Evolutionary conservation across 495 filamentous ascomycete species (phyloP).

Genomic region (Penicillium pancosmium): DNA sequence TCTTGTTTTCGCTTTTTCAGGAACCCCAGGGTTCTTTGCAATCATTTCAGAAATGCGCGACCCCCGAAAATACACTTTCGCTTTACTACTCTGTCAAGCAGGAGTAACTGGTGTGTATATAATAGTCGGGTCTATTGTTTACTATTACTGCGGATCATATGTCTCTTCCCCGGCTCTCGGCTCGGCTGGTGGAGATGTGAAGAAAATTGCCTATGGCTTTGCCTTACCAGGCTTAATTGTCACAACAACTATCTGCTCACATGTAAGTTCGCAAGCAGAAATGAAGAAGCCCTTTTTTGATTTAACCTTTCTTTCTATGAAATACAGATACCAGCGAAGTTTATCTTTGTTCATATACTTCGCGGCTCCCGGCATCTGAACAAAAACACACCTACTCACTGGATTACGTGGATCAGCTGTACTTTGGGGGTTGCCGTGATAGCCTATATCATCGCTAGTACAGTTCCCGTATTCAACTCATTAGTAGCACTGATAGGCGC

Average conservation of each 20-base stretch:
- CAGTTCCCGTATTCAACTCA: conserved; percentile 69
- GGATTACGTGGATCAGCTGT: conserved; percentile 61
- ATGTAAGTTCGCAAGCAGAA: conserved; percentile 45
- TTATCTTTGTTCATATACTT: conserved; percentile 63
- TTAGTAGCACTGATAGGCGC: conserved; percentile 63
- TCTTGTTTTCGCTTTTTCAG: conserved; percentile 64
- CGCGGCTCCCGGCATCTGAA: conserved; percentile 54
- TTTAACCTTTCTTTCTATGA: conserved; percentile 28
- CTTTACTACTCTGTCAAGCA: conserved; percentile 44
- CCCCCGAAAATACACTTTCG: conserved; percentile 58
- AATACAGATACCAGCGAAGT: conserved; percentile 46
- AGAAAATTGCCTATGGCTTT: conserved; percentile 71
- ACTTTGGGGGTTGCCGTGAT: conserved; percentile 57
- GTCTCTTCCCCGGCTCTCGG: conserved; percentile 70
- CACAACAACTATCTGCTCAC: conserved; percentile 29
- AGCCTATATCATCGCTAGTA: conserved; percentile 69
- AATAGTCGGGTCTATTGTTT: conserved; percentile 64
- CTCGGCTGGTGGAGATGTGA: conserved; percentile 58
- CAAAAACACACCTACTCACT: conserved; percentile 59
- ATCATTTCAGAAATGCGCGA: conserved; percentile 76
- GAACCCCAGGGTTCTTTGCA: conserved; percentile 64
- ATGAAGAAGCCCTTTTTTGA: conserved; percentile 31
- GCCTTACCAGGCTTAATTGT: conserved; percentile 58
- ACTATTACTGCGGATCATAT: conserved; percentile 64
- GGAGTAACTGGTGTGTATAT: conserved; percentile 64